phyloP scores from a whole-genome alignment of 805 yeast species.

The Kuraishia borneana region DNA sequence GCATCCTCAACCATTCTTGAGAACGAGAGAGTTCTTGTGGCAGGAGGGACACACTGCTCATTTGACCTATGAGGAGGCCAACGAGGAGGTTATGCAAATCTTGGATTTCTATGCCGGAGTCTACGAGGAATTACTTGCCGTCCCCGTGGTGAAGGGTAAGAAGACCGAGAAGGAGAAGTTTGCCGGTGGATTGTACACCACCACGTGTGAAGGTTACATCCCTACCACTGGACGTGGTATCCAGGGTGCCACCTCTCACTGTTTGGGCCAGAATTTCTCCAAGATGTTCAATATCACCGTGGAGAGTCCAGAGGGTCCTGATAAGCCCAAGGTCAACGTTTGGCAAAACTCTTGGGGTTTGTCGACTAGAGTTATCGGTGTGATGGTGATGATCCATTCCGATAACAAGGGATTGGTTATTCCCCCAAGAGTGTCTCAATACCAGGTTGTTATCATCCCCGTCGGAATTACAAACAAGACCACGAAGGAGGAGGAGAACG shows the following conservation, averaged over 20 bases:
- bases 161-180: constrained; percentile 97
- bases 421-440: constrained; percentile 94
- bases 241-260: constrained; percentile 98
- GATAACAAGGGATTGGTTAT: constrained; percentile 97
- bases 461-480: constrained; percentile 91
- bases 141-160: constrained; percentile 89
- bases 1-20: constrained; percentile 97
- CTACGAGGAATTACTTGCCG: constrained; percentile 89
- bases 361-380: constrained; percentile 97
- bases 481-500: constrained; percentile 58
- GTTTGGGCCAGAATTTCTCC: constrained; percentile 95
- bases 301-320: constrained; percentile 87
- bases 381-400: constrained; percentile 97
- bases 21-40: constrained; percentile 99
- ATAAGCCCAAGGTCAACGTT: constrained; percentile 76
- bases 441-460: constrained; percentile 87
- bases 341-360: constrained; percentile 99
- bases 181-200: constrained; percentile 95
- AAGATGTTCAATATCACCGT: constrained; percentile 95
- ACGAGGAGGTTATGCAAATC: constrained; percentile 74
- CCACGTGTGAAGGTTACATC: constrained; percentile 93
- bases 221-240: constrained; percentile 99
- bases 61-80: constrained; percentile 72
- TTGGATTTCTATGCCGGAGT: constrained; percentile 77
- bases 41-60: constrained; percentile 99